Evolutionary conservation across 106 monocot species (phyloP).

Genomic region (Acorus gramineus): DNA sequence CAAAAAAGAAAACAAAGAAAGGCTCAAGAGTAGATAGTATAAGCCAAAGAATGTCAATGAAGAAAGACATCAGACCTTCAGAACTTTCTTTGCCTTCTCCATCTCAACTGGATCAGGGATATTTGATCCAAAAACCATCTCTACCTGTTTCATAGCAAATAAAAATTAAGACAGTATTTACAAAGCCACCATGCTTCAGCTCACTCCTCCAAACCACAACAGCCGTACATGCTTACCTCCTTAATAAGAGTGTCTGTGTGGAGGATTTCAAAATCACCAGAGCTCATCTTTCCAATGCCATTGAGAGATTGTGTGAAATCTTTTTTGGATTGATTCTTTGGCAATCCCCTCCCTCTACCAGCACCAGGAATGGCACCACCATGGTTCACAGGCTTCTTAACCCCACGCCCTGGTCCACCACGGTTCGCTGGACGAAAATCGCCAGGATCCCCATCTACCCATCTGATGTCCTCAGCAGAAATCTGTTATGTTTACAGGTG

Average conservation of each 20-base stretch:
- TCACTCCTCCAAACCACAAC: background rate
- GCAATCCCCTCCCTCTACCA: conserved; percentile 57
- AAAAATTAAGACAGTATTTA: background rate
- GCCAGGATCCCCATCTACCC: conserved; percentile 59
- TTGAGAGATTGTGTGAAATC: conserved; percentile 44
- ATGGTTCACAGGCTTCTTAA: conserved; percentile 40
- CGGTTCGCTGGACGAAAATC: conserved; percentile 23
- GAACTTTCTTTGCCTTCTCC: conserved; percentile 56
- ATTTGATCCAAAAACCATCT: conserved; percentile 46
- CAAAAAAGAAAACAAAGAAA: background rate
- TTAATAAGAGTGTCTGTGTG: conserved; percentile 61
- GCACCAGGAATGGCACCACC: conserved; percentile 26
- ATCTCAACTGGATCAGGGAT: conserved; percentile 53
- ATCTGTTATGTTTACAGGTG: conserved; percentile 24
- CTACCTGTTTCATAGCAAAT: conserved; percentile 31
- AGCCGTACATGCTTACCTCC: conserved; percentile 25
- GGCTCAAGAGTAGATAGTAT: background rate
- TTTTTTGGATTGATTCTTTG: conserved; percentile 41
- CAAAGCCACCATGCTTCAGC: background rate
- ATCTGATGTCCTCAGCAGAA: conserved; percentile 55
- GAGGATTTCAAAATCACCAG: conserved; percentile 56
- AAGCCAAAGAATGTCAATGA: background rate
- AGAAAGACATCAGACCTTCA: conserved; percentile 32
- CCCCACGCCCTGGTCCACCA: conserved; percentile 28
- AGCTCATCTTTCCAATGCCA: conserved; percentile 40